These are phyloP conservation scores for Dalechampia spathulata DNA, from an alignment of 441 rosid genomes.

Conservation along the genomic window DNA sequence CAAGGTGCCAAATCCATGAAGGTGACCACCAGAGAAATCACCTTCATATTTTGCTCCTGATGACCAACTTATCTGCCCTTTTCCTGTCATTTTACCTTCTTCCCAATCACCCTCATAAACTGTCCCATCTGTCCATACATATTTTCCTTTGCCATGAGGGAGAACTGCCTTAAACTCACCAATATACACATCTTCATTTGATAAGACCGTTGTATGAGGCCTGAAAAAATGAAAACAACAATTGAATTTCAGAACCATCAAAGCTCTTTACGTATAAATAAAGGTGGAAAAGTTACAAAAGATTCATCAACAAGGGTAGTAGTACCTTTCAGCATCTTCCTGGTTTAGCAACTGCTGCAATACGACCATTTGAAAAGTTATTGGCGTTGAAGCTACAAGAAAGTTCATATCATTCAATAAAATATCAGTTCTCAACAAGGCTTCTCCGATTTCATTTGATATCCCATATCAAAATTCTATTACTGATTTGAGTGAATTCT, in stretches of 20 bases:
- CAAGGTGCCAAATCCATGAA: slow-evolving; percentile 76
- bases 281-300: not conserved
- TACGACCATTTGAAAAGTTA: slow-evolving; percentile 14
- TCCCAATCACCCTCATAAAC: slow-evolving; percentile 92
- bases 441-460: not conserved
- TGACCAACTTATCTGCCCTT: slow-evolving; percentile 62
- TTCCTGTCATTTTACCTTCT: slow-evolving; percentile 77
- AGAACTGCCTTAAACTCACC: slow-evolving; percentile 55
- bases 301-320: slow-evolving; percentile 1
- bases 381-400: slow-evolving; percentile 3
- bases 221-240: slow-evolving; percentile 26
- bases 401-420: not conserved
- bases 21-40: slow-evolving; percentile 76
- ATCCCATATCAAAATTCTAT: not conserved
- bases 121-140: slow-evolving; percentile 63
- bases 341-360: slow-evolving; percentile 17
- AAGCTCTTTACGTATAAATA: no score
- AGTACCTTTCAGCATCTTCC: slow-evolving; percentile 27
- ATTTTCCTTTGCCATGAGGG: slow-evolving; percentile 80
- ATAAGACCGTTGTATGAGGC: slow-evolving; percentile 37
- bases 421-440: not conserved
- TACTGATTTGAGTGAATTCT: not conserved
- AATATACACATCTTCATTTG: slow-evolving; percentile 62
- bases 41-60: slow-evolving; percentile 82
- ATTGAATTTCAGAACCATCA: not conserved